Conservation (phyloP, 768 basidiomycete genomes). For the Ramaria sp. region DNA sequence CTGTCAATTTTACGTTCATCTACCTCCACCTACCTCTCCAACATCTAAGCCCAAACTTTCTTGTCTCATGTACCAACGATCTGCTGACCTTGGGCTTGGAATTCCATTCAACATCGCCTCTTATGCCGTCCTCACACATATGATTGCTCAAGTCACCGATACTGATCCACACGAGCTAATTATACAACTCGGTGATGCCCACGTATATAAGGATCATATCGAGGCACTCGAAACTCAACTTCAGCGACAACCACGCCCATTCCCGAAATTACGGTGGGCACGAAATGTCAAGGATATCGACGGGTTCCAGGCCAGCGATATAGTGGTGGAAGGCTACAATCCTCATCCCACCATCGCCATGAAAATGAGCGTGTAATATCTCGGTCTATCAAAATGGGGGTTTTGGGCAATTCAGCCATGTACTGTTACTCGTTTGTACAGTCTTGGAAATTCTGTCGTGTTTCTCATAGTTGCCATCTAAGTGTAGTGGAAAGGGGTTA, state of each 20-base stretch:
- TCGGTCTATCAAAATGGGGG: neutral
- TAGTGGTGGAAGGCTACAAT: conserved; percentile 79
- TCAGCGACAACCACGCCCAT: conserved; percentile 61
- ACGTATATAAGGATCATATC: conserved; percentile 90
- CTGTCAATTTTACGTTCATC: conserved; percentile 97
- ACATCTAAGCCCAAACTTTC: conserved; percentile 60
- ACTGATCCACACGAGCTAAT: conserved; percentile 84
- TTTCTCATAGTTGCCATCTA: no score
- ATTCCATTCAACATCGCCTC: conserved; percentile 99
- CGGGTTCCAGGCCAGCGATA: conserved; percentile 68
- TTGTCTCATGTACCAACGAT: conserved; percentile 96
- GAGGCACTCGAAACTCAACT: conserved; percentile 79
- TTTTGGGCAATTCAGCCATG: neutral
- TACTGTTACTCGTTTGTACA: neutral
- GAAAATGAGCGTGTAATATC: conserved; percentile 82
- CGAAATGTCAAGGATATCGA: conserved; percentile 65
- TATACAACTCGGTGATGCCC: conserved; percentile 95
- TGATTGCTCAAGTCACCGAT: conserved; percentile 88
- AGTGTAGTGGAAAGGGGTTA: no score
- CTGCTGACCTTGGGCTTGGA: conserved; percentile 92
- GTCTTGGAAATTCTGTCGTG: neutral
- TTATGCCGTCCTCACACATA: conserved; percentile 92
- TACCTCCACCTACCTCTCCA: conserved; percentile 46
- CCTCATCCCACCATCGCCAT: conserved; percentile 78
- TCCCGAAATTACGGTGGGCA: conserved; percentile 72